Evolutionary conservation across 306 rosid species (phyloP), one percentile per base, ranked within the genome.

Genomic region (Dalbergia oliveri): DNA sequence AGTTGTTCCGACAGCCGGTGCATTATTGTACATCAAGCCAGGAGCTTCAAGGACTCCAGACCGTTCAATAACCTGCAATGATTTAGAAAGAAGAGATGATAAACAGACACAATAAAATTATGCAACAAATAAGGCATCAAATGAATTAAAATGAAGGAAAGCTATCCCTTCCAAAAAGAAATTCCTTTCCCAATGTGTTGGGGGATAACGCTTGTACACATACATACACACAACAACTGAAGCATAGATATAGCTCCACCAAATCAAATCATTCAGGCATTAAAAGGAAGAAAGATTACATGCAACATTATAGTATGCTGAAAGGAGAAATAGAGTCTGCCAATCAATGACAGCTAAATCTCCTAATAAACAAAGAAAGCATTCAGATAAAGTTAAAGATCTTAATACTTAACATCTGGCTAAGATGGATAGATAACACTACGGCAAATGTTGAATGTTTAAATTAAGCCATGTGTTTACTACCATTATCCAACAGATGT

Each of bases 41-140:
- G 92, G 92, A 53, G 89, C 95, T 70, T 90, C 97, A 19, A 88
- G 68, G 12, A 88, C 87, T 77, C 91, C 94, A 9, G 97, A 91
- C 76, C 92, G 97, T 83, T 91, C 97, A 62, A 88, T 82, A 84
- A 94, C 88, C 99, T 94, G 87, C 78, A 84, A 33, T 37, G 68
- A 81, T 80, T 73, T 57, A 33, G 56, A 64, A 16, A 35, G 50
- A 34, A 45, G 65, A 39, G 31, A 54, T 71, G 11, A 15, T 67
- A 19, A 59, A 9, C 56, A 54, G 35, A 79, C 41, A 69, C 62
- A 73, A 34, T 12, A 43, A 50, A 67, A 8, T 49, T 67, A 53
- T 58, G 44, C 9, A 62, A 41, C 13, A 78, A 73, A 54, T 66
- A 45, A 53, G 56, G 54, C 23, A 45, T 33, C 26, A 65, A 65